Conservation (phyloP, 306 rosid genomes). For the Cucurbita pepo region DNA sequence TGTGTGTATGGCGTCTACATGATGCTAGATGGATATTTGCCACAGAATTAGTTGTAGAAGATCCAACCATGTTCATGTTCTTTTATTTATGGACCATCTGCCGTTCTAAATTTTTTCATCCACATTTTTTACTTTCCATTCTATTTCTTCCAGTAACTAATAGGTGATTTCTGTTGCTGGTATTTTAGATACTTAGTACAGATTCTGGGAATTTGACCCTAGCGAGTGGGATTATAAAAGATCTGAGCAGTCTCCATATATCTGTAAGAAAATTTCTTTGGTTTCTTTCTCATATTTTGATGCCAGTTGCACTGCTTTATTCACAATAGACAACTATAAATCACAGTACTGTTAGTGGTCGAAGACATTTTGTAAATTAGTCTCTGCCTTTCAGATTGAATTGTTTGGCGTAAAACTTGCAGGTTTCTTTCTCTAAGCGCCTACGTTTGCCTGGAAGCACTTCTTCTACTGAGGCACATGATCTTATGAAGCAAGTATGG, state of each 20-base stretch:
- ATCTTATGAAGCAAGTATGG: conserved; percentile 65
- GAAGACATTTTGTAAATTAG: background rate
- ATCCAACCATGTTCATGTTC: background rate
- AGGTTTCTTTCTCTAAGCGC: conserved; percentile 77
- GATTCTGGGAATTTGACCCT: conserved; percentile 43
- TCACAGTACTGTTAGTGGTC: background rate
- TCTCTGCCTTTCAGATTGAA: background rate
- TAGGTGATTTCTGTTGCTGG: conserved; percentile 1
- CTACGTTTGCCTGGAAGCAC: conserved; percentile 57
- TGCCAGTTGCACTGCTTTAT: background rate
- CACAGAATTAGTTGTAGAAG: background rate
- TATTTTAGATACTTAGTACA: conserved; percentile 54
- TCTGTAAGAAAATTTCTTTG: conserved; percentile 34
- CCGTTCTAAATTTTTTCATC: background rate
- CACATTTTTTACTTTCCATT: background rate
- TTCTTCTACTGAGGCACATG: conserved; percentile 29
- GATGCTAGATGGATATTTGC: background rate
- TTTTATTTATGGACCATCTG: background rate
- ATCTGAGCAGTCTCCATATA: conserved; percentile 44
- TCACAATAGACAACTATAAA: background rate
- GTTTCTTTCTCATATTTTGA: conserved; percentile 4
- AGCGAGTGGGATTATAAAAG: conserved; percentile 67
- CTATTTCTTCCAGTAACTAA: background rate
- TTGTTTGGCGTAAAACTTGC: conserved; percentile 9
- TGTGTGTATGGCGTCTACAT: background rate